Evolutionary conservation across 2,329 filamentous ascomycete species (phyloP), one percentile per base, ranked within the genome.

Genomic region (Colletotrichum cordylinicola): DNA sequence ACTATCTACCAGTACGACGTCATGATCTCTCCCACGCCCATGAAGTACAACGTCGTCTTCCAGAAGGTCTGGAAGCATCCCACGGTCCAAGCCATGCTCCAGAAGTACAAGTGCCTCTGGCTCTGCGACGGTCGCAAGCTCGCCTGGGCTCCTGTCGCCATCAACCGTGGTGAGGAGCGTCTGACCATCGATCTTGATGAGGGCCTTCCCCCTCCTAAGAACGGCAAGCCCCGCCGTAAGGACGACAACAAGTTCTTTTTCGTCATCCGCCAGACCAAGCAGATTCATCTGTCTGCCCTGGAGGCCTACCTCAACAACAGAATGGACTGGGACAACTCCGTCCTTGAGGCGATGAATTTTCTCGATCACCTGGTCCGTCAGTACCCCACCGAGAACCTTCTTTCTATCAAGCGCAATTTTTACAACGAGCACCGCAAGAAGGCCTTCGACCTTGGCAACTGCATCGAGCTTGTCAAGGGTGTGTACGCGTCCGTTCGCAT

Each of bases 281-380:
- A 85, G 3, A 90, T 99, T 27, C 90, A 94, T 58, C 90, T 98
- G 68, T 85, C 88, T 5, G 87, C 90, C 1, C 88, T 98, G 0
- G 85, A 89, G 4, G 87, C 88, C 0, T 98, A 96, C 81, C 87
- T 98, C 3, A 80, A 87, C 2, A 89, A 92, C 64, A 86, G 90
- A 74, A 86, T 89, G 24, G 84, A 88, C 2, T 94, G 94, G 83
- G 91, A 94, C 81, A 91, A 91, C 48, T 86, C 89, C 24, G 92
- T 96, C 24, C 89, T 96, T 9, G 94, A 97, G 81, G 93, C 94
- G 16, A 91, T 98, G 83, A 98, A 94, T 82, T 98, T 98, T 81
- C 87, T 98, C 6, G 97, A 99, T 78, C 97, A 99, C 81, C 87
- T 96, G 9, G 88, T 99, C 71, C 94, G 97, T 6, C 92, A 98